Base-by-base conservation (phyloP, 1,139 yeast genomes). In the Hanseniaspora gamundiae region DNA sequence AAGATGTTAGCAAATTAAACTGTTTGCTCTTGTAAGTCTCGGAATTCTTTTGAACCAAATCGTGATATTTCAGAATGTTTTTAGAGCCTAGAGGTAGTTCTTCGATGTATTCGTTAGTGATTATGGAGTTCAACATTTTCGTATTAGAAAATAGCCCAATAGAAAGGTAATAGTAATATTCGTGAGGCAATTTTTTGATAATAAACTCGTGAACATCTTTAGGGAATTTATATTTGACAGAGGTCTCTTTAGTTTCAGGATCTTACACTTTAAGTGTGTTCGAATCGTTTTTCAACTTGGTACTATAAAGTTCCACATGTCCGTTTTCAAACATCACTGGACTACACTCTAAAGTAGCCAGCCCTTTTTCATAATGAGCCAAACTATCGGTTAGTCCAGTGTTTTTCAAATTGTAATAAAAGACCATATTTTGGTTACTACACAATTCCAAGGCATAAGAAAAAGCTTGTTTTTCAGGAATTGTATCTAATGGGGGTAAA, bases 131-230 rank as follows among this genome's bases (percentile, higher is more conserved):
- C 42, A 83, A 68, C 35, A 84, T 60, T 48, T 76, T 78, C 7
- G 36, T 33, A 22, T 33, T 33, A 10, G 83, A 69, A 22, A 82
- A 66, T 38, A 88, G 60, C 1, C 97, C 98, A 44, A 82, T 64
- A 0, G 94, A 80, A 56, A 79, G 77, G 61, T 87, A 91, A 57
- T 81, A 86, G 57, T 78, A 80, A 40, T 83, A 69, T 62, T 88
- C 97, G 41, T 87, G 84, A 1, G 97, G 95, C 44, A 91, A 68
- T 56, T 93, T 74, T 59, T 84, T 88, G 4, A 94, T 87, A 43
- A 91, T 72, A 44, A 88, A 74, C 42, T 81, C 91, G 57, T 85
- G 94, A 20, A 85, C 69, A 59, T 87, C 94, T 49, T 75, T 74
- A 5, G 97, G 97, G 26, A 79, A 69, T 49, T 66, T 70, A 31